Percentiles rank a stretch among this genome's conserved stretches.
Conservation (phyloP, 148 eudicot species). For the Rhododendron molle region DNA sequence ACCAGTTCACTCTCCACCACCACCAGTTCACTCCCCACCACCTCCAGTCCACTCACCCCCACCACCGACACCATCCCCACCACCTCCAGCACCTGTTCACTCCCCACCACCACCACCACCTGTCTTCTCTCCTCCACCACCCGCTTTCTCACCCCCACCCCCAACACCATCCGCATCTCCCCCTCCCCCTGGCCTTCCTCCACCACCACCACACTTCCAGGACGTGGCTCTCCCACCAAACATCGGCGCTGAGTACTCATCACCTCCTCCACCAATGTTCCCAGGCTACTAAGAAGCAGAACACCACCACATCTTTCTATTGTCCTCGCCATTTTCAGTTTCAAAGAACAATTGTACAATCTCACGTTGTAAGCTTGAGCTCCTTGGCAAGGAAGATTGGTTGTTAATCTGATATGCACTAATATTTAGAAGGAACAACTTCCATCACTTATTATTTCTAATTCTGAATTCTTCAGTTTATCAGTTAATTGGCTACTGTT, state of each 20-base stretch:
- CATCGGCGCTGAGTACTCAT: slow-evolving; percentile 43
- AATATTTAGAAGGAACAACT: not conserved
- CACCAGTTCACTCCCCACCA: slow-evolving; percentile 27
- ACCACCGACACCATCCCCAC: slow-evolving; percentile 8
- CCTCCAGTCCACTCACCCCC: not conserved
- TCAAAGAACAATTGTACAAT: not conserved
- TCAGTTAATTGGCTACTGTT: not conserved
- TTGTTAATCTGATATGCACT: not conserved
- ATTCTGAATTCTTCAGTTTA: not conserved
- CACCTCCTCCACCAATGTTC: slow-evolving; percentile 65
- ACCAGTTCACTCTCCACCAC: not conserved
- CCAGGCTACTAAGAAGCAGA: slow-evolving; percentile 22
- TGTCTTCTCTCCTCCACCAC: slow-evolving; percentile 14
- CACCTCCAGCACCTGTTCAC: slow-evolving; percentile 12
- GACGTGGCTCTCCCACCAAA: slow-evolving; percentile 48
- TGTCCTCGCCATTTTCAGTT: not conserved
- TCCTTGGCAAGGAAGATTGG: not conserved
- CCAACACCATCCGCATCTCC: not conserved
- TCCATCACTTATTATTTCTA: not conserved
- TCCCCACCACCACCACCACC: slow-evolving; percentile 3
- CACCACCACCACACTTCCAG: slow-evolving; percentile 5
- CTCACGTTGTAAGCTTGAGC: not conserved
- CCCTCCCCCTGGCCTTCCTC: not conserved
- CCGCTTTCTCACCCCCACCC: not conserved
- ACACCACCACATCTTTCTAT: not conserved